These are phyloP conservation scores for Porogramme epimiltina DNA, from an alignment of 1,284 basidiomycete species.

Conservation along the genomic window DNA sequence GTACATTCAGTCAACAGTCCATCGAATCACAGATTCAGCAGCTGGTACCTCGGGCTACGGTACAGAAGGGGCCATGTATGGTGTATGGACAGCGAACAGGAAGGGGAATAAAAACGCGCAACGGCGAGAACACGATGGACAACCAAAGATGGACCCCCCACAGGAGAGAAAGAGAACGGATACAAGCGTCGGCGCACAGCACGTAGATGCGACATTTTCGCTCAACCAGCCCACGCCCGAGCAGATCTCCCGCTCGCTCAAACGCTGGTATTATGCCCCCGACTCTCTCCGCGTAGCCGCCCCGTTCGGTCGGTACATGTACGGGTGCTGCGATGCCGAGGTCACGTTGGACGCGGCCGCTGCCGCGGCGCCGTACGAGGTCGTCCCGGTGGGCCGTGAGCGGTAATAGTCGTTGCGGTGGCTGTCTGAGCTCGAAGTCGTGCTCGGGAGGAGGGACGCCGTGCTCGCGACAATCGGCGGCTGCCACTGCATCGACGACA, in stretches of 20 bases:
- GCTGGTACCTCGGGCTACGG: not conserved
- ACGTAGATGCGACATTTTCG: not conserved
- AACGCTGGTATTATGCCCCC: slow-evolving; percentile 7
- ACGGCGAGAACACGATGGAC: slow-evolving; percentile 12
- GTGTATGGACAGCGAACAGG: slow-evolving; percentile 25
- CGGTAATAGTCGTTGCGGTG: slow-evolving; percentile 37
- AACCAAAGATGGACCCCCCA: slow-evolving; percentile 7
- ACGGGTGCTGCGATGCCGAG: slow-evolving; percentile 44
- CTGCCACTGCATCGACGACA: slow-evolving; percentile 44
- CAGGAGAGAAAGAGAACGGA: not conserved
- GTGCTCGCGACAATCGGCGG: slow-evolving; percentile 33
- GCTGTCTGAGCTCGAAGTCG: slow-evolving; percentile 28
- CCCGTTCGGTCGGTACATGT: slow-evolving; percentile 48
- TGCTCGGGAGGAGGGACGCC: slow-evolving; percentile 29
- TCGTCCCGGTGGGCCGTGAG: slow-evolving; percentile 30
- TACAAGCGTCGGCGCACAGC: not conserved
- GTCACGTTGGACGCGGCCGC: slow-evolving; percentile 24
- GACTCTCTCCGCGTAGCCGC: slow-evolving; percentile 16
- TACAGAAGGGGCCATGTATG: slow-evolving; percentile 24
- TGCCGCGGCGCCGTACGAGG: slow-evolving; percentile 24
- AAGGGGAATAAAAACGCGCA: slow-evolving; percentile 22
- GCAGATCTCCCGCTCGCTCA: not conserved
- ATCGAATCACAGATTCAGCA: not conserved
- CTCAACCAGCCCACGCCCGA: no score
- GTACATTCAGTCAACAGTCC: not conserved